phyloP scores from a whole-genome alignment of 805 yeast genomes.

The Grigorovia transvaalensis region DNA sequence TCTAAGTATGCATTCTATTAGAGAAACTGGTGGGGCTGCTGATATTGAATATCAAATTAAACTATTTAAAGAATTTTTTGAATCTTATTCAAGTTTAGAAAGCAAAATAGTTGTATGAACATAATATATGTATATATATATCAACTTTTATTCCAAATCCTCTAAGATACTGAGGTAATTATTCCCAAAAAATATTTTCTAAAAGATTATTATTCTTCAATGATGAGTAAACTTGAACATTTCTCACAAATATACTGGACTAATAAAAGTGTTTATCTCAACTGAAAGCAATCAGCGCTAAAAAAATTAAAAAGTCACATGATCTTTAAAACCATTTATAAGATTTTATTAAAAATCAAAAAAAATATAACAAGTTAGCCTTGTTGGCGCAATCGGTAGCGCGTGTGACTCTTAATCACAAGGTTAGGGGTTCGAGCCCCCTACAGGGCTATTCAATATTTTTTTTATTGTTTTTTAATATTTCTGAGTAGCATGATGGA shows the following conservation, averaged over 20 bases:
- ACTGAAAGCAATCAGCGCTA: too few relatives aligned
- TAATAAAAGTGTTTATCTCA: too few relatives aligned
- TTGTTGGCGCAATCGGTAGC: constrained; percentile 30
- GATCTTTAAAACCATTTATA: too few relatives aligned
- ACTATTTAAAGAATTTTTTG: constrained; percentile 56
- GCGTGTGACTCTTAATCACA: constrained; percentile 29
- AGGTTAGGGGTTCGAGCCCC: constrained; percentile 30
- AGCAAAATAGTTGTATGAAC: constrained; percentile 31
- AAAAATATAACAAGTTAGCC: constrained; percentile 9
- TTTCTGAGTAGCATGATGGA: too few relatives aligned
- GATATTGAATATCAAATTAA: constrained; percentile 57
- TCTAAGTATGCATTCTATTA: constrained; percentile 83
- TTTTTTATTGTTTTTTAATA: constrained; percentile 3
- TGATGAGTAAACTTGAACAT: too few relatives aligned
- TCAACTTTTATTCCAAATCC: background rate
- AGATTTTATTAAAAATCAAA: too few relatives aligned
- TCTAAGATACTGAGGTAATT: background rate
- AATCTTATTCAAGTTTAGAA: constrained; percentile 34
- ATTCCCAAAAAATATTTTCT: too few relatives aligned
- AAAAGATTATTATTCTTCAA: too few relatives aligned
- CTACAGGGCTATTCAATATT: constrained; percentile 20
- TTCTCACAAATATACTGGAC: too few relatives aligned
- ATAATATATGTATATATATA: background rate
- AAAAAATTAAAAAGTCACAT: too few relatives aligned
- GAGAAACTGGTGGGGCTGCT: constrained; percentile 79